Percentiles rank a stretch among this genome's conserved stretches.
Conservation (phyloP, 352 stramenopile genomes). For the Pythium sukuiense region DNA sequence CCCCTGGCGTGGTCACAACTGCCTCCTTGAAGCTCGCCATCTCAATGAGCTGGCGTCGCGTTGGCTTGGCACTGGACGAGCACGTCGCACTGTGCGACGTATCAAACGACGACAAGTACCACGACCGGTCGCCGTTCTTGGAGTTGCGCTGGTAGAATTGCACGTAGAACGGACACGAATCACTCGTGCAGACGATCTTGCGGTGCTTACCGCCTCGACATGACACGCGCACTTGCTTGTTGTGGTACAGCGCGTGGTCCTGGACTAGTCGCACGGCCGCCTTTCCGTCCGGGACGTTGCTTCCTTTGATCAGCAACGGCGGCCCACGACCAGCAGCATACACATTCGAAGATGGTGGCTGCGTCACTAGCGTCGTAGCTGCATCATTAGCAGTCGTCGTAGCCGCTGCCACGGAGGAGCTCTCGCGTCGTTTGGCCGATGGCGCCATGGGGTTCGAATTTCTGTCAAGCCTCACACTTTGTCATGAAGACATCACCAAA, state of each 20-base stretch:
- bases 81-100: constrained; percentile 43
- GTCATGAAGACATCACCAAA: constrained; percentile 3
- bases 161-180: constrained; percentile 61
- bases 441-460: background rate
- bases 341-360: background rate
- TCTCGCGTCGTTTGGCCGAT: background rate
- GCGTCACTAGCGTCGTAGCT: too few species aligned
- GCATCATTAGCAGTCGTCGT: background rate
- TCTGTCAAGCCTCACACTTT: constrained; percentile 14
- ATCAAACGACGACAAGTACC: constrained; percentile 63
- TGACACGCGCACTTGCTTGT: constrained; percentile 57
- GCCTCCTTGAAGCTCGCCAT: constrained; percentile 45
- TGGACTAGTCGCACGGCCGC: constrained; percentile 54
- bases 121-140: constrained; percentile 42
- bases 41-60: constrained; percentile 50
- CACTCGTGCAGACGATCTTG: constrained; percentile 46
- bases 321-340: background rate
- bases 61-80: constrained; percentile 51
- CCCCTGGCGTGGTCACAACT: constrained; percentile 30
- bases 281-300: constrained; percentile 52
- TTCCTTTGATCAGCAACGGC: constrained; percentile 37
- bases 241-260: constrained; percentile 58
- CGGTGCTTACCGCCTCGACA: constrained; percentile 62
- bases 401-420: background rate
- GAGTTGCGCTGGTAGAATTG: constrained; percentile 64